Evolutionary conservation across 345 rosid species (phyloP), one percentile per base, ranked within the genome.

Genomic region (Aquilaria malaccensis): DNA sequence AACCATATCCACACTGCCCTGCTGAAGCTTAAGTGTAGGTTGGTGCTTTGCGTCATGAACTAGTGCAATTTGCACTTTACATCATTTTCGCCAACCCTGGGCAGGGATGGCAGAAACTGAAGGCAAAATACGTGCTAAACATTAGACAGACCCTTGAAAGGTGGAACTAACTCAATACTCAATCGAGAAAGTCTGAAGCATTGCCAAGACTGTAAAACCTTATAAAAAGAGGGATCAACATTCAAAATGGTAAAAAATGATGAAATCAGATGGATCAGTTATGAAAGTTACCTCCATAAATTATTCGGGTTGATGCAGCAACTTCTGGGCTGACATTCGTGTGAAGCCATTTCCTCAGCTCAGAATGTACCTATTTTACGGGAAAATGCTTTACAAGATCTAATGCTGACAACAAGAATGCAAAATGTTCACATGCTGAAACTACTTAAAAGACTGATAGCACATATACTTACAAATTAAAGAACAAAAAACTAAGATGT

Each of bases 331-430:
- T 85, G 63, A 74, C 74, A 45, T 87, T 89, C 56, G 63, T 75
- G 1, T 80, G 78, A 54, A 89, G 86, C 98, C 98, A 93, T 68
- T 93, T 85, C 81, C 98, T 87, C 61, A 89, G 69, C 67, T 80
- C 97, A 75, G 11, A 76, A 53, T 93, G 98, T 12, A 93, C 91
- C 98, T 89, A 46, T 70, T 45, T 52, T 45, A 68, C 45, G 31
- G 31, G 68, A n/a, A 55, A 54, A 46, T 45, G 15, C 55, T 49
- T 65, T 6, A 55, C 37, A 46, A 32, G 31, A 31, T 33, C 7
- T 49, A 33, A 9, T 15, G 46, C 30, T 1, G 30, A 1, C 15
- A 4, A 58, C 55, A 7, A 60, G 13, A 7, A 64, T 14, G 33
- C 43, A 62, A 55, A 32, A 49, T 53, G 37, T 13, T 11, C 50